phyloP scores from a whole-genome alignment of 192 early-diverging fungal species.

The Coemansia javaensis region DNA sequence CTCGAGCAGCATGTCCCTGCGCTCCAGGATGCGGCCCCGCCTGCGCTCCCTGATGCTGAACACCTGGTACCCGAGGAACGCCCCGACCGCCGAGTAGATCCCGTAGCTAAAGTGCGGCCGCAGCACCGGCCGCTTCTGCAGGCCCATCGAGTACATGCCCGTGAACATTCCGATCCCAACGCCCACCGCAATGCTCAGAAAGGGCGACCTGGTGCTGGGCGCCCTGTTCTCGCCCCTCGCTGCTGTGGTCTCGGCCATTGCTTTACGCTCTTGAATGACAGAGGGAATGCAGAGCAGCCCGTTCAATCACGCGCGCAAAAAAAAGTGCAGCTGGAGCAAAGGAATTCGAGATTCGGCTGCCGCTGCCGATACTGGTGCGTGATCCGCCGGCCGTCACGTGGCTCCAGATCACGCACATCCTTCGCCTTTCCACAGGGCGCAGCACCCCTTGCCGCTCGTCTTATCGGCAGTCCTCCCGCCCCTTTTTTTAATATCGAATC shows the following conservation, averaged over 20 bases:
- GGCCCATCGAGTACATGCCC: slow-evolving; percentile 44
- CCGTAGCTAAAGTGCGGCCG: slow-evolving; percentile 41
- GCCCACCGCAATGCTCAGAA: slow-evolving; percentile 32
- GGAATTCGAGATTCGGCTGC: not conserved
- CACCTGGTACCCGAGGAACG: slow-evolving; percentile 28
- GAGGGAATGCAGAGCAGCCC: too few species aligned
- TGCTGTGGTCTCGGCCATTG: not conserved
- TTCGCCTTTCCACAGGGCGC: too few species aligned
- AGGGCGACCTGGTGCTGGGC: slow-evolving; percentile 11
- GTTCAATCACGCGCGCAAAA: too few species aligned
- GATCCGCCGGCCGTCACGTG: too few species aligned
- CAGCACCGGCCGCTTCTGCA: slow-evolving; percentile 29
- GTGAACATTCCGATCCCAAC: slow-evolving; percentile 32
- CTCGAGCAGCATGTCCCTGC: slow-evolving; percentile 30
- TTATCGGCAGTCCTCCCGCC: too few species aligned
- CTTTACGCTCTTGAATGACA: not conserved
- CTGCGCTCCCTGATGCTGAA: slow-evolving; percentile 23
- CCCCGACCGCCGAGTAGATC: slow-evolving; percentile 20
- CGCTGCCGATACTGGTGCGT: too few species aligned
- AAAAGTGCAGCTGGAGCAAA: not conserved
- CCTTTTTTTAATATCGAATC: too few species aligned
- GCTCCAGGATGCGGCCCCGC: slow-evolving; percentile 20
- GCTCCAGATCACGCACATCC: too few species aligned
- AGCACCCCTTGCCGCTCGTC: too few species aligned
- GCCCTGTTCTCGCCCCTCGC: too few species aligned